Evolutionary conservation across 805 yeast species (phyloP), one percentile per base, ranked within the genome.

Genomic region (Vanderwaltozyma verrucispora): DNA sequence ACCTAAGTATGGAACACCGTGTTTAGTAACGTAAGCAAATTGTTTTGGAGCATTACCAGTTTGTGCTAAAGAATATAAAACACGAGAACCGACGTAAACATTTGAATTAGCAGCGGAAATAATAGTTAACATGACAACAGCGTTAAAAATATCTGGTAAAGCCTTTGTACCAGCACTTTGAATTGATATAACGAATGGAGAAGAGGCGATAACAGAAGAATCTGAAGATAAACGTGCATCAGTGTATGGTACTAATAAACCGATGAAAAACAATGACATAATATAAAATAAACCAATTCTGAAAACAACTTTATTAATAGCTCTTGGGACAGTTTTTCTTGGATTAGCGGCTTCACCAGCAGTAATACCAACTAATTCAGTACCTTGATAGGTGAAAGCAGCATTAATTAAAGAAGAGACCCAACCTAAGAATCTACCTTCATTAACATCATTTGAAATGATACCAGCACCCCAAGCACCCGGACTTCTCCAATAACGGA

Each of bases 21-120:
- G 54, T 46, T 56, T 65, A 32, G 75, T 76, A 29, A 80, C 75
- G 39, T 49, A 58, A n/a, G 59, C 46, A 53, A 77, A 77, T 38
- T 67, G 54, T 47, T 65, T 70, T 37, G 85, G 85, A 9, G 84
- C 83, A 36, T 69, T 67, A 17, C 71, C 71, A 28, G 71, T 68
- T 50, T 66, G 66, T 13, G 83, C 81, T 53, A 81, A 65, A 7
- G 79, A 71, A 52, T 73, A 80, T 28, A 81, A 59, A 25, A 77
- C 69, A 61, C 92, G 68, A 5, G 88, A 79, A 30, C 85, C 80
- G 48, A 77, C 75, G 59, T 80, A 80, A 23, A 81, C 72, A 53
- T 78, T 79, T 13, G 87, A 79, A 62, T 81, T 81, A 48, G 80
- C 89, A 26, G 89, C 88, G 16, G 88, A 80, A 36, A 79, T 65